Conservation (phyloP, 208 protist species). For the Wallacemonas sp. region DNA sequence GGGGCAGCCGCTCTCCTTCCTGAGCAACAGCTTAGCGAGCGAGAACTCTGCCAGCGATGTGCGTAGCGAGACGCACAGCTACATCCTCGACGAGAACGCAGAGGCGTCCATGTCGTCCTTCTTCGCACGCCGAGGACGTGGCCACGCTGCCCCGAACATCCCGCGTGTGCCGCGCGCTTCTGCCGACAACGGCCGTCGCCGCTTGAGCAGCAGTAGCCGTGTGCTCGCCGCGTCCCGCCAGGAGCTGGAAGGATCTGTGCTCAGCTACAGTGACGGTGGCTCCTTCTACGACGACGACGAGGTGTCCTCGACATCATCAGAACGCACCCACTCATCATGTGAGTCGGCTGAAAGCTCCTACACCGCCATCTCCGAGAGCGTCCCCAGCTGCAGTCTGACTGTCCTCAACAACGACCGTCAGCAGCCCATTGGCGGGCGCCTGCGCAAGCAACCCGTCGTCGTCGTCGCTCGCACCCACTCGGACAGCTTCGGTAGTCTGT, state of each 20-base stretch:
- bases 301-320: constrained; percentile 1
- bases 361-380: constrained; percentile 61
- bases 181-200: constrained; percentile 21
- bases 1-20: constrained; percentile 30
- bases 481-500: constrained; percentile 46
- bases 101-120: constrained; percentile 44
- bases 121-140: constrained; percentile 27
- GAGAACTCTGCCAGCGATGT: constrained; percentile 62
- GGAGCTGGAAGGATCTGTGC: constrained; percentile 24
- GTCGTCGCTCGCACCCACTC: constrained; percentile 17
- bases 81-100: constrained; percentile 25
- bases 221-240: constrained; percentile 18
- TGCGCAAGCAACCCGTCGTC: constrained; percentile 5
- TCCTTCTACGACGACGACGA: constrained; percentile 36
- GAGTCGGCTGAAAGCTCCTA: constrained; percentile 40
- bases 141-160: background rate
- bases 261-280: constrained; percentile 48
- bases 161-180: constrained; percentile 10
- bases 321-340: constrained; percentile 18
- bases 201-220: constrained; percentile 26
- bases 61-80: constrained; percentile 56
- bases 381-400: constrained; percentile 74
- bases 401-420: constrained; percentile 21
- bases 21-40: constrained; percentile 40
- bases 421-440: background rate